Base-by-base conservation (phyloP, 768 basidiomycete species). In the Amanita phalloides region DNA sequence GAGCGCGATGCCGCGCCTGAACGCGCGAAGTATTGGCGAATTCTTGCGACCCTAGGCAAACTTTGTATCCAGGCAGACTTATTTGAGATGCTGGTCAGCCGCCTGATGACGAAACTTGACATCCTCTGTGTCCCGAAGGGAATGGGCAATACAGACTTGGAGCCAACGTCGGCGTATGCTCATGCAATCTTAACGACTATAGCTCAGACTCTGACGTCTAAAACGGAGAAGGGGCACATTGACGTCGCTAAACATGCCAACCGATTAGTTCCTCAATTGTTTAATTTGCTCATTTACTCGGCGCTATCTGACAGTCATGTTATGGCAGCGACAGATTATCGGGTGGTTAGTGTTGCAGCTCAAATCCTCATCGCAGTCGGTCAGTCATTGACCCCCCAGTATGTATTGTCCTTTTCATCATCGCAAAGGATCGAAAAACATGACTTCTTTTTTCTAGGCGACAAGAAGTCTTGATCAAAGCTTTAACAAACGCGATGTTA, bases 211-310 rank as follows among this genome's bases (percentile, higher is more conserved):
- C 64, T 97, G 13, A 60, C 60, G 4, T 60, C 57, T 28, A 78
- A 78, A 59, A 68, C 71, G 10, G 65, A 69, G 32, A 66, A 60
- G 23, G 73, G 72, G 32, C 81, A 95, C 62, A 61, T 68, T 0
- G 96, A 98, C 61, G 74, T 97, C 14, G 66, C 77, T 0, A 90
- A 86, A 65, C 91, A 92, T 60, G 73, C 85, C 33, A 89, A 96
- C 56, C 72, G 73, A 17, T 68, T 98, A 1, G 74, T 93, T 2
- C 81, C 86, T 13, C 70, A 76, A 26, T 60, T 98, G 3, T 90
- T 81, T 59, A 79, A 80, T 46, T 63, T 95, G 28, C 74, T 77
- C 51, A 62, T 75, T 36, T 72, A 68, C 53, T 71, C 72, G 9
- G 73, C 73, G 6, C 51, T 57, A 5, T 58, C 64, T 23, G 56